Base-by-base conservation (phyloP, 1,139 yeast species). In the Pneumocystis sp. region DNA sequence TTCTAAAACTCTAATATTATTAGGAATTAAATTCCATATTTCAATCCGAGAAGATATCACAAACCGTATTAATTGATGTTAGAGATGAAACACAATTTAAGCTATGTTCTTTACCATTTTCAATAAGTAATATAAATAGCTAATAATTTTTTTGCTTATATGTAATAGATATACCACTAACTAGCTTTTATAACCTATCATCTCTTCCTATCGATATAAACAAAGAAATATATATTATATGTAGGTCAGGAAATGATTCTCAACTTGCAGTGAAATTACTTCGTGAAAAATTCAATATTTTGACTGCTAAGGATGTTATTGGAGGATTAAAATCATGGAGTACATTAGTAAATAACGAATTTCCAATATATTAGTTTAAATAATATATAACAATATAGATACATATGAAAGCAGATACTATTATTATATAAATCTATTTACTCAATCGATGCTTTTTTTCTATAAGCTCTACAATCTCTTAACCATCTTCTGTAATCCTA, bases 401-500 rank as follows among this genome's bases (percentile, higher is more conserved):
- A 50, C 12, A 25, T 50, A 50, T 4, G 12, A 10, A 25, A 25
- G 17, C 31, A 12, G 12, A 50, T 25, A 12, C 1, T 50, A 50
- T 19, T 8, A 3, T 17, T 35, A 37, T 35, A 35, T 31, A 35
- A 42, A 4, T 19, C 40, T 45, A 34, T 4, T 25, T 40, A 35
- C 25, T 50, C 50, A 65, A 35, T 29, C 5, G 65, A n/a, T 63
- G 63, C 57, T 79, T 89, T 90, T 79, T 95, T 85, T 73, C 85
- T 84, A 79, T 86, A 93, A 37, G 96, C 93, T 73, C 89, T 86
- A 72, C 96, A 89, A 75, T 93, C 97, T 73, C 97, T 84, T 72
- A 93, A 81, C 98, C 98, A 93, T 74, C 89, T 95, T 76, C 90
- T 86, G 77, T 93, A 93, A 70, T 85, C 93, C 72, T 84, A 83